A percentile compares a stretch with the other conserved stretches of the same genome.
Conservation (phyloP, 2,329 filamentous ascomycete species). For the Diaporthe vexans region DNA sequence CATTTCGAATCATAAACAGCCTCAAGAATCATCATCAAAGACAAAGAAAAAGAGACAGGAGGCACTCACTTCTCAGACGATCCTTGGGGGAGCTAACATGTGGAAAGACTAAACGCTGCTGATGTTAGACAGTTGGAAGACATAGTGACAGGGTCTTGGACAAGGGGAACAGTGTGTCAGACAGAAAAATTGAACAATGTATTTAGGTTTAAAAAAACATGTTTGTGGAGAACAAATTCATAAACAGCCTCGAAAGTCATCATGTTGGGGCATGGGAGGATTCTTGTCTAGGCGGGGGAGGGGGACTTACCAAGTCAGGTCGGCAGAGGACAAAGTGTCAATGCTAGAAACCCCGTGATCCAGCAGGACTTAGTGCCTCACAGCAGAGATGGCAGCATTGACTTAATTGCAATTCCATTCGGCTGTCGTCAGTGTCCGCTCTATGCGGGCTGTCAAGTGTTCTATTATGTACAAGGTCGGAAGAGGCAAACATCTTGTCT, state of each 20-base stretch:
- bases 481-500: conserved; percentile 44
- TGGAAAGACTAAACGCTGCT: background rate
- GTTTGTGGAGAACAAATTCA: conserved; percentile 51
- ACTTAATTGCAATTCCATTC: conserved; percentile 42
- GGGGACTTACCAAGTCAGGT: conserved; percentile 14
- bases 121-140: background rate
- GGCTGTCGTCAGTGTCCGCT: conserved; percentile 16
- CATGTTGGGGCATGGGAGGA: conserved; percentile 42
- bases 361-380: background rate
- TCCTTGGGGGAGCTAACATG: too few relatives aligned
- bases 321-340: background rate
- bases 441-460: conserved; percentile 2
- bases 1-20: conserved; percentile 62
- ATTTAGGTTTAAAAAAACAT: conserved; percentile 48
- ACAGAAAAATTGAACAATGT: conserved; percentile 36
- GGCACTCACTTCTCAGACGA: background rate
- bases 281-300: background rate
- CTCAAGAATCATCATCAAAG: conserved; percentile 59
- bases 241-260: conserved; percentile 56
- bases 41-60: background rate
- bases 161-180: conserved; percentile 21
- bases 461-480: conserved; percentile 43
- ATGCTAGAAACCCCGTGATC: background rate
- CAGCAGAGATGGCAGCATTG: background rate
- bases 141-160: conserved; percentile 45